These are phyloP conservation scores for Sechiopsis laciniata DNA, from an alignment of 306 rosid species.

Conservation along the genomic window DNA sequence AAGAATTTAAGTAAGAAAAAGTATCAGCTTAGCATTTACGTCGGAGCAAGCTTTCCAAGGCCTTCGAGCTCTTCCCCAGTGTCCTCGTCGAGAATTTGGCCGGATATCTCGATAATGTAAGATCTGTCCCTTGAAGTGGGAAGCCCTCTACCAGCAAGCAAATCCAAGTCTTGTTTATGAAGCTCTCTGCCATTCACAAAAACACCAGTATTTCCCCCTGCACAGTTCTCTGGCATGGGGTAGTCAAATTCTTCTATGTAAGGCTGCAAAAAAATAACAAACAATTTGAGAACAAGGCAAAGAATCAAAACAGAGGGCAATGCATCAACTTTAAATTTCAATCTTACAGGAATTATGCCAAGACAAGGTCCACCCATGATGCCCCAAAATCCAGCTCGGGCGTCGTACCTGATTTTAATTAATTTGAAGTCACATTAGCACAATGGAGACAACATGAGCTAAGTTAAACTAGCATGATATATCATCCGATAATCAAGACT, in stretches of 20 bases:
- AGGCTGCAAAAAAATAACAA: constrained; percentile 56
- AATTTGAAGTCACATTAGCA: constrained; percentile 20
- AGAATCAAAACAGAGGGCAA: constrained; percentile 9
- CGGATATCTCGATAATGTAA: constrained; percentile 72
- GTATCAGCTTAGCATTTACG: constrained; percentile 47
- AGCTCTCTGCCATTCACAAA: constrained; percentile 93
- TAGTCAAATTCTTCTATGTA: constrained; percentile 74
- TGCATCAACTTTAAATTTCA: background rate
- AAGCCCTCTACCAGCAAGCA: constrained; percentile 79
- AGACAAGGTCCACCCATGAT: constrained; percentile 82
- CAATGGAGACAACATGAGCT: background rate
- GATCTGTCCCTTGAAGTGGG: constrained; percentile 58
- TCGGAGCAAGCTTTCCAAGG: constrained; percentile 96
- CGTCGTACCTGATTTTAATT: constrained; percentile 62
- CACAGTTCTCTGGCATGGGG: constrained; percentile 75
- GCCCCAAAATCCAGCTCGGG: constrained; percentile 97
- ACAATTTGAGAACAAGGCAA: constrained; percentile 19
- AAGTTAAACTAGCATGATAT: too few relatives aligned
- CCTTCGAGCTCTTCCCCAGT: constrained; percentile 81
- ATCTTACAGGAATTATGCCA: constrained; percentile 82
- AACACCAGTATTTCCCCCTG: constrained; percentile 66
- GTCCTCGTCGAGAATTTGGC: constrained; percentile 74
- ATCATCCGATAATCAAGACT: too few relatives aligned
- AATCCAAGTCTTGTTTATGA: constrained; percentile 69
- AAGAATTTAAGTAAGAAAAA: background rate